phyloP scores from a whole-genome alignment of 257 asterid species.

The Forsythia suspensa region DNA sequence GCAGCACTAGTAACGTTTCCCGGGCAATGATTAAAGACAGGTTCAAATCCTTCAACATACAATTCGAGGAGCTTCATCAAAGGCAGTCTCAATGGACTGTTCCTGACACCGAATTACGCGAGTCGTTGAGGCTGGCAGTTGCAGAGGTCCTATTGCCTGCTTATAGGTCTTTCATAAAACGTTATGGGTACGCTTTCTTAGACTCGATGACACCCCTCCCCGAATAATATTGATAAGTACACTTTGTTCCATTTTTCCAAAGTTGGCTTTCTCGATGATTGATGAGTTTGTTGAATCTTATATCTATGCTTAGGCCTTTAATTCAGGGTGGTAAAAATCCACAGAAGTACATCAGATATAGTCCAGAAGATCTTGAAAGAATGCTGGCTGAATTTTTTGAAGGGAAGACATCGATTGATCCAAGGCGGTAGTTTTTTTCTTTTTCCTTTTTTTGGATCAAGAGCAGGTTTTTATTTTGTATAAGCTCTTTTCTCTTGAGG shows the following conservation, averaged over 20 bases:
- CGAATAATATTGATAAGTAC: background rate
- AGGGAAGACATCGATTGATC: conserved; percentile 85
- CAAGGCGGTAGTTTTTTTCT: conserved; percentile 41
- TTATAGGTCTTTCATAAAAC: conserved; percentile 76
- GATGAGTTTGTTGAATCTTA: conserved; percentile 1
- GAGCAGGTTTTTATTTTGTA: background rate
- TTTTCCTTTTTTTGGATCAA: background rate
- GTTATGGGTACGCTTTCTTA: conserved; percentile 68
- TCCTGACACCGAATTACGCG: conserved; percentile 95
- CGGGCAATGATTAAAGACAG: conserved; percentile 84
- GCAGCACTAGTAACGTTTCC: conserved; percentile 60
- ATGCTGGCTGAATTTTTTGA: conserved; percentile 97
- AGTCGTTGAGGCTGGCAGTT: conserved; percentile 90
- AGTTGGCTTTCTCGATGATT: background rate
- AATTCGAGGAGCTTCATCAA: conserved; percentile 96
- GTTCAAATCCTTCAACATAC: conserved; percentile 73
- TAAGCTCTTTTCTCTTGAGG: background rate
- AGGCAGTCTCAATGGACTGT: conserved; percentile 99
- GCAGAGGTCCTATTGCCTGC: conserved; percentile 99
- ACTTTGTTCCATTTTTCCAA: background rate
- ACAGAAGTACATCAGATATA: conserved; percentile 71
- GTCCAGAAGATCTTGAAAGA: conserved; percentile 88
- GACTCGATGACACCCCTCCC: background rate
- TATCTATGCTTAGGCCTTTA: conserved; percentile 58
- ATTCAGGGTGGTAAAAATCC: conserved; percentile 87